Percentiles rank a stretch among this genome's conserved stretches.
Conservation (phyloP, 148 eudicot genomes). For the Selenicereus undatus region DNA sequence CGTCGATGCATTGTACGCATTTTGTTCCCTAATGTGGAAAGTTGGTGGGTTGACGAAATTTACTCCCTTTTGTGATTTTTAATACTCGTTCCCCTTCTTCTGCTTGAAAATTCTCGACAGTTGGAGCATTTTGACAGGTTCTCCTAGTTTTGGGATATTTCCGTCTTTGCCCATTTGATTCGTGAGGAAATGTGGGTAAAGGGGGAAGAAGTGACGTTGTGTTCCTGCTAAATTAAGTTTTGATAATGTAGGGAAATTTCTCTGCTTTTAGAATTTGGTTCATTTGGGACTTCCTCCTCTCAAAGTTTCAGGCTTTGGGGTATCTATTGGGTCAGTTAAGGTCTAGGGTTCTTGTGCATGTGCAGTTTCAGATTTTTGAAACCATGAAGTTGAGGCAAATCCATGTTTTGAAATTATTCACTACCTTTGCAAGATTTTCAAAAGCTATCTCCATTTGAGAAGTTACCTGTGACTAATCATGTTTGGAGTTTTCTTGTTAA, state of each 20-base stretch:
- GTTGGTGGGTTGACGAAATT: not conserved
- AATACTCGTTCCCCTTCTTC: not conserved
- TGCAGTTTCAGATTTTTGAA: not conserved
- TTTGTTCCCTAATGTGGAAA: not conserved
- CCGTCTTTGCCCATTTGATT: not conserved
- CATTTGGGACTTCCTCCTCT: not conserved
- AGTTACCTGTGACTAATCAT: not conserved
- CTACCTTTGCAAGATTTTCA: not conserved
- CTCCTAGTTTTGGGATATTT: not conserved
- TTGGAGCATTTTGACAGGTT: not conserved
- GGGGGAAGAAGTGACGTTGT: not conserved
- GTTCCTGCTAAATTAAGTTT: not conserved
- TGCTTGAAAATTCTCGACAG: not conserved
- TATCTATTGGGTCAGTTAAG: not conserved
- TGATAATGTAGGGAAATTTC: not conserved
- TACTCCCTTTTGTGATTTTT: not conserved
- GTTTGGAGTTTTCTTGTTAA: not conserved
- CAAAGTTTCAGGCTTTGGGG: not conserved
- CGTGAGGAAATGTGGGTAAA: not conserved
- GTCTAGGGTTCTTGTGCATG: not conserved
- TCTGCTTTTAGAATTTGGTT: not conserved
- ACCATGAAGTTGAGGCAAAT: not conserved
- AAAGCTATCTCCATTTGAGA: not conserved
- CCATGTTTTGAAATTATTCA: not conserved
- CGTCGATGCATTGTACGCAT: not conserved